phyloP scores from a whole-genome alignment of 2,329 filamentous ascomycete genomes.

The Ophiostoma triangulosporum region DNA sequence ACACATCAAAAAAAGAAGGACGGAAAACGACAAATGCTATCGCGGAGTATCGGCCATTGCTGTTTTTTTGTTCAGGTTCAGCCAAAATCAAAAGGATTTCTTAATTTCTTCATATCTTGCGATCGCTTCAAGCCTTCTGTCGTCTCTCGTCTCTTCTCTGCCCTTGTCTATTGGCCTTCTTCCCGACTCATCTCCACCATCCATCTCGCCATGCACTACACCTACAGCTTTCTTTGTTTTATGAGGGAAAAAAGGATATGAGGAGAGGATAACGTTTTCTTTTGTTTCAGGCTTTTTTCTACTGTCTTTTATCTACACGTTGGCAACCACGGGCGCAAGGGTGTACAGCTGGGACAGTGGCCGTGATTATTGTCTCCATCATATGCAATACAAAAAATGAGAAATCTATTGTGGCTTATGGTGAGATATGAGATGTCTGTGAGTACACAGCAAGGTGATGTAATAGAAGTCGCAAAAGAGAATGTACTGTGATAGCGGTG shows the following conservation, averaged over 20 bases:
- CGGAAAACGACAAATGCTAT: constrained; percentile 1
- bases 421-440: no score
- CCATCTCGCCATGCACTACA: background rate
- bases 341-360: background rate
- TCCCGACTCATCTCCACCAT: background rate
- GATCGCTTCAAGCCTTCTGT: background rate
- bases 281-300: background rate
- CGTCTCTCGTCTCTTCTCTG: background rate
- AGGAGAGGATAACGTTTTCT: background rate
- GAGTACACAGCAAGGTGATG: no score
- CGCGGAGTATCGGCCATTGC: background rate
- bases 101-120: background rate
- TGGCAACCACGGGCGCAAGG: background rate
- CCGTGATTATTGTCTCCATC: background rate
- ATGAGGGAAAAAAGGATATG: background rate
- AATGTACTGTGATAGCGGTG: no score
- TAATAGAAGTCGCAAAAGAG: no score
- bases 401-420: background rate
- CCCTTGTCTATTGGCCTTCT: background rate
- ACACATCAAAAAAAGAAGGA: background rate
- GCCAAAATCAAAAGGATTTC: background rate
- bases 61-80: constrained; percentile 3
- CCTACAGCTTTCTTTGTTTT: background rate
- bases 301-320: constrained; percentile 4
- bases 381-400: background rate